These are phyloP conservation scores for Akebia trifoliata DNA, from an alignment of 164 flowering plant genomes.

Conservation along the genomic window DNA sequence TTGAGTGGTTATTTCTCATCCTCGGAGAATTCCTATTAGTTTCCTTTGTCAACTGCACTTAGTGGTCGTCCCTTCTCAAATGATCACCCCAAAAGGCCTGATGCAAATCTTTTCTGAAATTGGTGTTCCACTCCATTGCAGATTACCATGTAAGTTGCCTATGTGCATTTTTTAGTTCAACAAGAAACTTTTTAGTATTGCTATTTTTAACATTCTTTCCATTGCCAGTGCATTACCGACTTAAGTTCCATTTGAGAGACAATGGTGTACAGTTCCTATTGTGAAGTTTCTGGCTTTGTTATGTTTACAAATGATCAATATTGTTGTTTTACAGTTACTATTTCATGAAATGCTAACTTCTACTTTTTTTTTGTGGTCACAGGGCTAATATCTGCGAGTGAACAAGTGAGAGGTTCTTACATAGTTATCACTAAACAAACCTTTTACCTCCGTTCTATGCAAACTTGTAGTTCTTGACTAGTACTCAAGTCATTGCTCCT, in stretches of 20 bases:
- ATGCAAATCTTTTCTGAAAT: constrained; percentile 50
- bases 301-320: neutral
- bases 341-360: neutral
- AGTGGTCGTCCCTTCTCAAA: constrained; percentile 36
- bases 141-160: constrained; percentile 49
- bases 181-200: neutral
- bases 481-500: constrained; percentile 16
- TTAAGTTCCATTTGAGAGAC: constrained; percentile 29
- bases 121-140: constrained; percentile 53
- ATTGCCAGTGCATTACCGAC: constrained; percentile 44
- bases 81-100: constrained; percentile 46
- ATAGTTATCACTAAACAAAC: constrained; percentile 22
- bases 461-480: constrained; percentile 23
- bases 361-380: constrained; percentile 15
- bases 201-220: constrained; percentile 3
- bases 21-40: constrained; percentile 65
- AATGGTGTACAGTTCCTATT: constrained; percentile 32
- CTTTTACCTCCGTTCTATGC: constrained; percentile 16
- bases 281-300: neutral
- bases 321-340: neutral
- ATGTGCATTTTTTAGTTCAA: neutral
- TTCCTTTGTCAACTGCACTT: constrained; percentile 96
- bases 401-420: constrained; percentile 18
- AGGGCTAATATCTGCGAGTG: constrained; percentile 45
- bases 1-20: constrained; percentile 76